phyloP scores from a whole-genome alignment of 2,329 filamentous ascomycete genomes.

The Monilinia aucupariae region DNA sequence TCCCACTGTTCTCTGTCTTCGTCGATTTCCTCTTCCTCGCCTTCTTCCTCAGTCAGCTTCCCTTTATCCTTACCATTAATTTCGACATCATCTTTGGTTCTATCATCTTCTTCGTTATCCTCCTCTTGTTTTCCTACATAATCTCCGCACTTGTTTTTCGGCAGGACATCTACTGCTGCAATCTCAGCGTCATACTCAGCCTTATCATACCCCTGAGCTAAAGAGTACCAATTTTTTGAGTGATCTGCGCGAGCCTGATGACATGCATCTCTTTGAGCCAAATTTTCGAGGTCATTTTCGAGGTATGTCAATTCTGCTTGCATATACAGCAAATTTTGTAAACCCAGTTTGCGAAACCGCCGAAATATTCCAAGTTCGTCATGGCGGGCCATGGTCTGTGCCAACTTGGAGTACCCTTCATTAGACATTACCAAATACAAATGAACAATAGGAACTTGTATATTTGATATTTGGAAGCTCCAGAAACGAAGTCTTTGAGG shows the following conservation, averaged over 20 bases:
- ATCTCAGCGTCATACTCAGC: not conserved
- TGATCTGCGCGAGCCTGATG: constrained; percentile 16
- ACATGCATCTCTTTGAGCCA: constrained; percentile 17
- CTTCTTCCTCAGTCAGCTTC: not conserved
- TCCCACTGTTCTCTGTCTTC: constrained; percentile 26
- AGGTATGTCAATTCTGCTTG: constrained; percentile 33
- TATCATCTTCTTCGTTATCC: constrained; percentile 12
- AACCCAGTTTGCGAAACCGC: constrained; percentile 31
- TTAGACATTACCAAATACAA: not conserved
- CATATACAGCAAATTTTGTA: constrained; percentile 31
- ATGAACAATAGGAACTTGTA: not conserved
- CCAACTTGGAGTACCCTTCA: constrained; percentile 30
- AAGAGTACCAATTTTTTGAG: constrained; percentile 25
- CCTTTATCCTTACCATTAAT: not conserved
- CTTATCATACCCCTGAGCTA: constrained; percentile 12
- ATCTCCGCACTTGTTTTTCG: not conserved
- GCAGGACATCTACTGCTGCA: not conserved
- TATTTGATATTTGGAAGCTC: not conserved
- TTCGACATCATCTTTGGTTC: not conserved
- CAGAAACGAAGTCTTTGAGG: not conserved
- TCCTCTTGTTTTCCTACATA: not conserved
- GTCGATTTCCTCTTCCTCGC: not conserved
- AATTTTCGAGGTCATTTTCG: constrained; percentile 23
- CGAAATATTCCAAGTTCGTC: constrained; percentile 32
- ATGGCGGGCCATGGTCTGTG: constrained; percentile 32